Evolutionary conservation across 345 rosid genomes (phyloP), one percentile per base, ranked within the genome.

Genomic region (Bruguiera parviflora): DNA sequence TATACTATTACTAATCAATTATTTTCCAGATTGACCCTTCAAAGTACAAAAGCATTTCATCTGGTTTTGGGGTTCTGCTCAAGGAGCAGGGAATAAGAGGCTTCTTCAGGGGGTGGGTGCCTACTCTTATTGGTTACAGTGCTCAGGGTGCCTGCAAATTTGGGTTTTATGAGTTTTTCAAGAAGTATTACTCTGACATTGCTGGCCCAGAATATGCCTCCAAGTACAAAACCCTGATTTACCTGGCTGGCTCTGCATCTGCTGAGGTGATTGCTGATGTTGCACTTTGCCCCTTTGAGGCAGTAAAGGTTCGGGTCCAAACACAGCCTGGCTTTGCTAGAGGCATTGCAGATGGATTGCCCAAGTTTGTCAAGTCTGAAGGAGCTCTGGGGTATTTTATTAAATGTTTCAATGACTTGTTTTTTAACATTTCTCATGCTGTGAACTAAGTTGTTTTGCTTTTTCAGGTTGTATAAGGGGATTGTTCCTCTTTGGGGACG

Each of bases 261-360:
- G 98, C 98, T 70, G 99, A 92, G 84, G 72, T 94, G 53, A 91
- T 94, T 66, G 97, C 98, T 10, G 96, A 91, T 80, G 24, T 96
- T 51, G 96, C 96, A 0, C 97, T 96, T 72, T 92, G 99, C 84
- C 99, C 98, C 24, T 82, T 96, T n/a, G 99, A 96, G 83, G 99
- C 99, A 52, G 99, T 96, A 6, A 96, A 96, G 89, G 98, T 96
- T 59, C 81, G 98, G 35, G 98, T 96, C 71, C 98, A 96, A 83
- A 96, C 99, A 58, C 99, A 96, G 84, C 99, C 98, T 72, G 99
- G 99, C 33, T 96, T 96, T 70, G 98, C 99, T 8, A 84, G 96
- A 75, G 99, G 99, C 58, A 27, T 96, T 73, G 55, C 85, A n/a
- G 99, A 96, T 85, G 98, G 99, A 31, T 72, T 96, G 37, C 99